These are phyloP conservation scores for Fistulifera pelliculosa DNA, from an alignment of 108 stramenopile genomes.

Conservation along the genomic window DNA sequence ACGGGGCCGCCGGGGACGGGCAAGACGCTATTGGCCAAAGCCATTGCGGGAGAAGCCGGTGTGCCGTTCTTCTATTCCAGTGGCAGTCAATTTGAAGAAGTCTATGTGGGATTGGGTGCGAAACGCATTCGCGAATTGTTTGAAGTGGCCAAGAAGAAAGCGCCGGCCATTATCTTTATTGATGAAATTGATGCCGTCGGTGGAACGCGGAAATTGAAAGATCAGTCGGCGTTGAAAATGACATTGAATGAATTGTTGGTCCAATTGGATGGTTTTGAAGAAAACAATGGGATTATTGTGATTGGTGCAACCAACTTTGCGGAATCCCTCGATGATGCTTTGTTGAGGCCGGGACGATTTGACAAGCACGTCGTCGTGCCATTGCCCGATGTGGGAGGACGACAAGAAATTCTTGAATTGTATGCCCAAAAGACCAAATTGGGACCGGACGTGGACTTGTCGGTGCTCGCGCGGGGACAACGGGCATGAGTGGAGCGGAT, in stretches of 20 bases:
- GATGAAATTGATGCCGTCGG: conserved; percentile 98
- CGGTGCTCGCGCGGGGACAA: conserved; percentile 91
- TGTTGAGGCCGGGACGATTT: conserved; percentile 95
- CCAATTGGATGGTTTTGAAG: conserved; percentile 97
- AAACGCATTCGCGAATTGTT: conserved; percentile 96
- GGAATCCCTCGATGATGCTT: conserved; percentile 88
- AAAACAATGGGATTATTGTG: conserved; percentile 95
- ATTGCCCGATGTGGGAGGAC: conserved; percentile 91
- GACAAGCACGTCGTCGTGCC: conserved; percentile 96
- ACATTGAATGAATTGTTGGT: conserved; percentile 95
- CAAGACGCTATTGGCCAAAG: conserved; percentile 95
- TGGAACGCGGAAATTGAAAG: conserved; percentile 84
- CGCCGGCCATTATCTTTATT: conserved; percentile 97
- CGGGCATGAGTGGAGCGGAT: conserved; percentile 96
- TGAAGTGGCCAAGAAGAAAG: conserved; percentile 90
- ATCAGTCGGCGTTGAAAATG: conserved; percentile 95
- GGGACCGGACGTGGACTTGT: conserved; percentile 81
- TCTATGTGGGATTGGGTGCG: conserved; percentile 97
- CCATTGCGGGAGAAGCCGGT: conserved; percentile 97
- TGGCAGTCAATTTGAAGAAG: conserved; percentile 97
- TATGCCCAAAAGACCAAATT: conserved; percentile 88
- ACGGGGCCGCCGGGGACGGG: conserved; percentile 98
- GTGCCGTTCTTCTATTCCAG: conserved; percentile 95
- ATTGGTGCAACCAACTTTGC: conserved; percentile 99
- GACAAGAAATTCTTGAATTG: conserved; percentile 93